Conservation (phyloP, 2,329 filamentous ascomycete genomes). For the Aspergillus spinulosporus region DNA sequence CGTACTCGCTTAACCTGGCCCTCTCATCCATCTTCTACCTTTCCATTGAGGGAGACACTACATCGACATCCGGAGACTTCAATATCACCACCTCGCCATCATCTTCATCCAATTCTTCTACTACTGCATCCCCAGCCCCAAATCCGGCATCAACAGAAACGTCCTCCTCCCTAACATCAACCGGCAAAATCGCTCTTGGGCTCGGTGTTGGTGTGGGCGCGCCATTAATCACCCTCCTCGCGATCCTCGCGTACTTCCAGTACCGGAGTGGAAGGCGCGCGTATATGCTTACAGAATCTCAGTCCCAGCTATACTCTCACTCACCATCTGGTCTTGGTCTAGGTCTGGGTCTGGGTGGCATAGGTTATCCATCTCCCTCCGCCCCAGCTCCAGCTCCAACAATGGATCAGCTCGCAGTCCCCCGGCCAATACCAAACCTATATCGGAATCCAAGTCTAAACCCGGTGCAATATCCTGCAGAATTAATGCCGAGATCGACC, state of each 20-base stretch:
- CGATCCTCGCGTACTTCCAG: slow-evolving; percentile 12
- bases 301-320: not conserved
- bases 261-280: not conserved
- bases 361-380: not conserved
- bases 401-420: not conserved
- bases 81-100: slow-evolving; percentile 2
- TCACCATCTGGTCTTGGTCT: not conserved
- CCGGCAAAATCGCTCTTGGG: slow-evolving; percentile 13
- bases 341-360: not conserved
- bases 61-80: not conserved
- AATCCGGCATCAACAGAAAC: not conserved
- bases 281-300: not conserved
- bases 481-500: not conserved
- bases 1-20: slow-evolving; percentile 5
- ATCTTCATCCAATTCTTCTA: not conserved
- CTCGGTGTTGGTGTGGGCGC: slow-evolving; percentile 13
- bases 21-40: slow-evolving; percentile 6
- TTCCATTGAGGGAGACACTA: not conserved
- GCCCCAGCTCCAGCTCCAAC: no score
- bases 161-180: slow-evolving; percentile 8
- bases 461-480: not conserved
- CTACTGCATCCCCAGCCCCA: not conserved
- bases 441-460: not conserved
- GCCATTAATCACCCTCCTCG: slow-evolving; percentile 9
- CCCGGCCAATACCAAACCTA: not conserved